Conservation (phyloP, 768 basidiomycete genomes). For the Dioszegia hungarica region DNA sequence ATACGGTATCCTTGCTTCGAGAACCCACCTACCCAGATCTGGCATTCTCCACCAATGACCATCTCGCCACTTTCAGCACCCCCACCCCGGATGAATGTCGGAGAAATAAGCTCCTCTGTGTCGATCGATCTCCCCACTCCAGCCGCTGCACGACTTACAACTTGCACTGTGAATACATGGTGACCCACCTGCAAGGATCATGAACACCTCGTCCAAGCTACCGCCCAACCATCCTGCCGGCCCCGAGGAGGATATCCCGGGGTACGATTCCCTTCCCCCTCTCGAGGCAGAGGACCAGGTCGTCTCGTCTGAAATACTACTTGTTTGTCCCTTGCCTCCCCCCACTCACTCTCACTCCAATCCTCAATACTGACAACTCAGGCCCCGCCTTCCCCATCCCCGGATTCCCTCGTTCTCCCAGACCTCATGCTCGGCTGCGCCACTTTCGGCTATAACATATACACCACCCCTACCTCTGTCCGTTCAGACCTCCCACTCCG, state of each 20-base stretch:
- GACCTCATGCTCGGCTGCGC: conserved; percentile 46
- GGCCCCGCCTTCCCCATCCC: background rate
- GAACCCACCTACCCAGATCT: too few relatives aligned
- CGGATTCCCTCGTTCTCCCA: conserved; percentile 11
- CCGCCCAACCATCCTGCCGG: conserved; percentile 17
- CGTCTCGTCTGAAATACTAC: background rate
- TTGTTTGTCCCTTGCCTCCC: too few relatives aligned
- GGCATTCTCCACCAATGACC: too few relatives aligned
- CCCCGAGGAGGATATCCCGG: conserved; percentile 13
- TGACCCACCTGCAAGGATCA: too few relatives aligned
- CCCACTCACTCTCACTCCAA: background rate
- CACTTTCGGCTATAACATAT: conserved; percentile 46
- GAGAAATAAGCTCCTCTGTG: too few relatives aligned
- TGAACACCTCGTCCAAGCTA: background rate
- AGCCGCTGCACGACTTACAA: too few relatives aligned
- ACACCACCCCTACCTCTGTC: conserved; percentile 28
- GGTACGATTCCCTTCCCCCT: background rate
- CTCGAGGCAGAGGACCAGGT: conserved; percentile 4
- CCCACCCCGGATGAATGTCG: too few relatives aligned
- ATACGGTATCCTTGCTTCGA: too few relatives aligned
- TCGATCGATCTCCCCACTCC: too few relatives aligned
- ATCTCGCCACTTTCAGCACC: too few relatives aligned
- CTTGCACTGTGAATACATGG: too few relatives aligned
- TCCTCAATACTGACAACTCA: background rate
- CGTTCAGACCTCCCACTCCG: conserved; percentile 33